Evolutionary conservation across 768 basidiomycete species (phyloP), one percentile per base, ranked within the genome.

Genomic region (Amanita brunnescens): DNA sequence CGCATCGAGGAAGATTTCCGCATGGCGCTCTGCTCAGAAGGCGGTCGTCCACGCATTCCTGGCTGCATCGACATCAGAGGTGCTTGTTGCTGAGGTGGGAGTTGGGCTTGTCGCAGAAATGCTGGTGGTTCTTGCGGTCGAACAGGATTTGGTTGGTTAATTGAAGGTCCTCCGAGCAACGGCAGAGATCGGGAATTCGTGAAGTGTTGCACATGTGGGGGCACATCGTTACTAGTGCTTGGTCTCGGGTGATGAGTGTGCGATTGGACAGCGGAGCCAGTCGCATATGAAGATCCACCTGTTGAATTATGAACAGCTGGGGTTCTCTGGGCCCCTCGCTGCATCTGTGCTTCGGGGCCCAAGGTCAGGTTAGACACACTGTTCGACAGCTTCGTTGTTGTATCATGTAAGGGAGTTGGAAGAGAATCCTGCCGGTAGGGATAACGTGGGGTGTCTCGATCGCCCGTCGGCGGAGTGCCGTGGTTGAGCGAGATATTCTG

Each of bases 1-100:
- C 76, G 77, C 20, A 77, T 67, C 10, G 87, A 87, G 18, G 73
- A 64, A 8, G 77, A 76, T 61, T 83, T 84, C 41, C 67, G 68
- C n/a, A 73, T 55, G 23, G 57, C 63, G 10, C 63, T 56, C 9
- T 75, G 73, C 53, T 79, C 80, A n/a, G 73, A 75, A 5, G 76
- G 74, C 4, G 76, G 75, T 21, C 75, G 75, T 21, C 75, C 69
- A n/a, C 64, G 29, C 44, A 40, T 37, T n/a, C 24, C 39, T 12
- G 34, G 37, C 33, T 30, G 42, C 29, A 35, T 16, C 33, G 29
- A n/a, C 5, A 20, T 12, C 18, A 32, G 18, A 26, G 24, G 43
- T n/a, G 24, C 18, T 10, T 20, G 33, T 29, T 23, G 49, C 16
- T 51, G 49, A 2, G 49, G 16, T 20, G n/a, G 21, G 8, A 37